Conservation (phyloP, 2,329 filamentous ascomycete species). For the Paecilomyces variotii region DNA sequence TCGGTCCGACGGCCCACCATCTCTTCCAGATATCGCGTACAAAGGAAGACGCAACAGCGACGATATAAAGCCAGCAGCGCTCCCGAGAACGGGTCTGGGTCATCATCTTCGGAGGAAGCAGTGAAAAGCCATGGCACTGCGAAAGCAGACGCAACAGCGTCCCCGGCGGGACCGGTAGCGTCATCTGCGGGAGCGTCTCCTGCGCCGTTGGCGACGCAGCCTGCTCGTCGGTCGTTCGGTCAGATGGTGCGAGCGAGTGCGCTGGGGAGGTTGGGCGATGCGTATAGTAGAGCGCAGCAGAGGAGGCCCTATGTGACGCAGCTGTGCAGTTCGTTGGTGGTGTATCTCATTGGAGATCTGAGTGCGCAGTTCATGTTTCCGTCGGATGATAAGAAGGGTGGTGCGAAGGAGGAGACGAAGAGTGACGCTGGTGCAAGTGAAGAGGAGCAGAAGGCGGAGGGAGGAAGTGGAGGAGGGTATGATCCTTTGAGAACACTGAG, state of each 20-base stretch:
- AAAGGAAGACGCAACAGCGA: not conserved
- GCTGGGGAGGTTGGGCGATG: slow-evolving; percentile 26
- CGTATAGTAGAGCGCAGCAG: slow-evolving; percentile 63
- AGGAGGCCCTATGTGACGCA: slow-evolving; percentile 72
- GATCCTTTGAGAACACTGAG: slow-evolving; percentile 61
- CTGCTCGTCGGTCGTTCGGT: slow-evolving; percentile 15
- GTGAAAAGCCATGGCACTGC: not conserved
- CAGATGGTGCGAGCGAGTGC: slow-evolving; percentile 22
- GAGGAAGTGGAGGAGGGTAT: slow-evolving; percentile 47
- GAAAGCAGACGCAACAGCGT: not conserved
- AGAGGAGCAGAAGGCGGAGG: slow-evolving; percentile 16
- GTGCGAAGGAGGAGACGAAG: slow-evolving; percentile 31
- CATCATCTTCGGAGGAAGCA: not conserved
- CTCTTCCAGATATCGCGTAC: not conserved
- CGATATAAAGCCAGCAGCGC: not conserved
- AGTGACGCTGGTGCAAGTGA: slow-evolving; percentile 14
- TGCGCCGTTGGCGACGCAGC: slow-evolving; percentile 11
- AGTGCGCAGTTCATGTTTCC: slow-evolving; percentile 63
- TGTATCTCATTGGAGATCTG: slow-evolving; percentile 71
- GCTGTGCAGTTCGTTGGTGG: slow-evolving; percentile 63
- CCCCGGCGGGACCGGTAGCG: slow-evolving; percentile 8
- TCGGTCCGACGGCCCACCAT: not conserved
- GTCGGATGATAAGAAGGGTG: slow-evolving; percentile 13
- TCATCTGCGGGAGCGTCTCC: slow-evolving; percentile 16
- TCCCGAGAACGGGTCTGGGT: not conserved